Evolutionary conservation across 768 basidiomycete genomes (phyloP).

Genomic region (Naganishia onofrii): DNA sequence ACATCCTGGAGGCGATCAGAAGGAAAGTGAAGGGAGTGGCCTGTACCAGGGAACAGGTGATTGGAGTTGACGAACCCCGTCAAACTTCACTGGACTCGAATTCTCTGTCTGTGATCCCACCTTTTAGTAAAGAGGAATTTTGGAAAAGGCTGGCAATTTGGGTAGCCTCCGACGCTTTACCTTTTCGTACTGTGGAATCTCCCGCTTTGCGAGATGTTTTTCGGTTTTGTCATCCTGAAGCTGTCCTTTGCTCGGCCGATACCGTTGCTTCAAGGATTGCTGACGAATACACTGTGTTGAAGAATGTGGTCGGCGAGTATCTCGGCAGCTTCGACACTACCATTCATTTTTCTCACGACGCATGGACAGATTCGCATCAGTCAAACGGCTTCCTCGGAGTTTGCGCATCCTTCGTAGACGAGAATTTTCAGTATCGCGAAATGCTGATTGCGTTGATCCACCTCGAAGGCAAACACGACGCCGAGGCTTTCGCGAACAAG

Average conservation of each 20-base stretch:
- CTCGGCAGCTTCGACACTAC: not conserved
- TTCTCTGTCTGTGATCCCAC: not conserved
- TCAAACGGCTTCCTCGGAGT: not conserved
- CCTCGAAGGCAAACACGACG: not conserved
- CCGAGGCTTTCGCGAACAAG: not conserved
- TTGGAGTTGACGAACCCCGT: not conserved
- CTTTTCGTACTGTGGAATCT: not conserved
- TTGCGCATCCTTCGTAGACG: not conserved
- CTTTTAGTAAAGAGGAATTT: not conserved
- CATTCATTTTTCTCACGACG: not conserved
- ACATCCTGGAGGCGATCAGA: not conserved
- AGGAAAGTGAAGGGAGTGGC: not conserved
- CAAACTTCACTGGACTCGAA: not conserved
- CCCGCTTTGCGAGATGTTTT: not conserved
- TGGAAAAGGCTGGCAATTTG: not conserved
- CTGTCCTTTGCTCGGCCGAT: conserved; percentile 2
- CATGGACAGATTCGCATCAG: not conserved
- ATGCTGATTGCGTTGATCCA: not conserved
- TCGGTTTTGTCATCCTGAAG: not conserved
- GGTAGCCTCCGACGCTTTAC: not conserved
- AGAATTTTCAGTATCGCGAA: not conserved
- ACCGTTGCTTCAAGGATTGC: not conserved
- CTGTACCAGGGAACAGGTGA: too few species aligned
- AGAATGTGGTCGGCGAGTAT: not conserved
- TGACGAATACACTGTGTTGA: not conserved